These are phyloP conservation scores for Medakamo hakoo DNA, from an alignment of 139 green algal species.

Conservation along the genomic window DNA sequence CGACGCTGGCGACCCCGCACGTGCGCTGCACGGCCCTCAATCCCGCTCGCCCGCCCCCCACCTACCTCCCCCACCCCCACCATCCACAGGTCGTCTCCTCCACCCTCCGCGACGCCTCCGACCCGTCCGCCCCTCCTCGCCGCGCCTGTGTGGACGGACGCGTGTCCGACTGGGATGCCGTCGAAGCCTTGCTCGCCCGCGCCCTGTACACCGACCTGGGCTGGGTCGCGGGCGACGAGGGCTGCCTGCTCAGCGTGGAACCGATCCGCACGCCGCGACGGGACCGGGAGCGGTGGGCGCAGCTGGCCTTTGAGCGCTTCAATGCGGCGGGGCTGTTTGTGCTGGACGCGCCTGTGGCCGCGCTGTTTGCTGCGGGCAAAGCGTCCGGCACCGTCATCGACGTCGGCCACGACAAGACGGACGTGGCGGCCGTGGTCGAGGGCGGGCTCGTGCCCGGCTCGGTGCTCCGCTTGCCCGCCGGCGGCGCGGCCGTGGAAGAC, in stretches of 20 bases:
- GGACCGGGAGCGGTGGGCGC: slow-evolving; percentile 50
- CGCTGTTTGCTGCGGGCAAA: slow-evolving; percentile 56
- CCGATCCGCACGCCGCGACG: slow-evolving; percentile 36
- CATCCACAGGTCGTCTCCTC: background rate
- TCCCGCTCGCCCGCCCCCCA: too few species aligned
- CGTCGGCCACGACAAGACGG: slow-evolving; percentile 63
- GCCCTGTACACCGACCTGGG: slow-evolving; percentile 47
- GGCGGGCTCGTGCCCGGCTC: slow-evolving; percentile 33
- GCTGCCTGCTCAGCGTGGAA: slow-evolving; percentile 45
- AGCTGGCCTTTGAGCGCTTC: slow-evolving; percentile 67
- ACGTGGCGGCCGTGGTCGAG: slow-evolving; percentile 61
- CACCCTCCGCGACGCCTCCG: background rate
- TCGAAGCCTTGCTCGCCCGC: slow-evolving; percentile 53
- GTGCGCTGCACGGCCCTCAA: too few species aligned
- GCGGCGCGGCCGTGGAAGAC: slow-evolving; percentile 37
- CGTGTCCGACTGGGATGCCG: slow-evolving; percentile 33
- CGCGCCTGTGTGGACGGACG: slow-evolving; percentile 13
- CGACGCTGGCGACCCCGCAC: too few species aligned
- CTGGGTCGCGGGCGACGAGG: slow-evolving; percentile 51
- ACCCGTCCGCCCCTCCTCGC: background rate
- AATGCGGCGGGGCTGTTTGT: slow-evolving; percentile 50
- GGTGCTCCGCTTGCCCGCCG: slow-evolving; percentile 31
- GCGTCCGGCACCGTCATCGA: slow-evolving; percentile 62
- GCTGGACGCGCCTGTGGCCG: slow-evolving; percentile 43
- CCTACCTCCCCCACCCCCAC: too few species aligned